Percentiles rank a stretch among this genome's conserved stretches.
Evolutionary conservation across 371 early-diverging fungal genomes (phyloP).

Genomic region (Mortierella sp.): DNA sequence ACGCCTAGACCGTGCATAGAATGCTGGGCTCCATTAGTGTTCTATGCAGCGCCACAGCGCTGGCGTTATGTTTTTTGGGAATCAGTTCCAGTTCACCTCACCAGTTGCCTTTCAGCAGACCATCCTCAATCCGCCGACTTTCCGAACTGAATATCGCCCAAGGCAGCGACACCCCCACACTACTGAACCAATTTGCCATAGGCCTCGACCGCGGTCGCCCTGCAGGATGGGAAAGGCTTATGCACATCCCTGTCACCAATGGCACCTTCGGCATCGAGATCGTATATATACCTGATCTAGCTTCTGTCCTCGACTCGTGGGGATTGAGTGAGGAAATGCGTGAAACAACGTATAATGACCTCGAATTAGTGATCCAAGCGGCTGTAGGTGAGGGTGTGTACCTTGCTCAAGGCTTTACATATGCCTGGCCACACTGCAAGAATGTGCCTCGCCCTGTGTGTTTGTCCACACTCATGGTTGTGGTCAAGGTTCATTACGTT

Average conservation of each 20-base stretch:
- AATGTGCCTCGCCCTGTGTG: constrained; percentile 2
- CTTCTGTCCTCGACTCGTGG: constrained; percentile 3
- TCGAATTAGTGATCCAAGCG: background rate
- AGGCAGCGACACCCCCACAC: background rate
- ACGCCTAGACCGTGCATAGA: too few species aligned
- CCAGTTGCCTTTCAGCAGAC: too few species aligned
- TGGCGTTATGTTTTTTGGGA: too few species aligned
- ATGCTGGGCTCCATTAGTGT: too few species aligned
- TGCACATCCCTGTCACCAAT: constrained; percentile 1
- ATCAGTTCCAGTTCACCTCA: too few species aligned
- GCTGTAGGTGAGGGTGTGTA: constrained; percentile 10
- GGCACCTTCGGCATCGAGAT: constrained; percentile 1
- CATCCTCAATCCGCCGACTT: background rate
- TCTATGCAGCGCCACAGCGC: too few species aligned
- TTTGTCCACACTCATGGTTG: constrained; percentile 7
- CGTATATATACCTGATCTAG: constrained; percentile 5
- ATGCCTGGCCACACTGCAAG: background rate
- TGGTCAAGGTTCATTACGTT: background rate
- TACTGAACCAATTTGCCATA: background rate
- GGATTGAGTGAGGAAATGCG: background rate
- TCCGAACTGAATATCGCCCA: background rate
- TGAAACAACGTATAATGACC: background rate
- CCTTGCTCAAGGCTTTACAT: constrained; percentile 9
- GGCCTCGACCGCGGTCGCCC: constrained; percentile 12
- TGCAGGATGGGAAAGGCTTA: constrained; percentile 14